These are phyloP conservation scores for Globisporangium heterothallicum DNA, from an alignment of 352 stramenopile genomes.

Conservation along the genomic window DNA sequence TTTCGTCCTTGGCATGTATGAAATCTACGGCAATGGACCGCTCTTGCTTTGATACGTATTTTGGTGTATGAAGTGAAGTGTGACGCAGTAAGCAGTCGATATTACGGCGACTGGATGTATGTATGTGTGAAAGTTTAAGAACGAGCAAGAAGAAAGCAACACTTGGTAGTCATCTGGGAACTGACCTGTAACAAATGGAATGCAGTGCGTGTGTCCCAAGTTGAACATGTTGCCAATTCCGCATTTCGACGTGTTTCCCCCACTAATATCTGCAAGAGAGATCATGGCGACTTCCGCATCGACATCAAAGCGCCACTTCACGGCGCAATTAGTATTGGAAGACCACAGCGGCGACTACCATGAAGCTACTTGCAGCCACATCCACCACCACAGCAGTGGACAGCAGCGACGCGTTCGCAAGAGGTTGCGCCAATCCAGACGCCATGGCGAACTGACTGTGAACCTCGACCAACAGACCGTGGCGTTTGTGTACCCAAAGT, in stretches of 20 bases:
- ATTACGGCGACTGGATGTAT: too few species aligned
- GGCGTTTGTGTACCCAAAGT: conserved; percentile 37
- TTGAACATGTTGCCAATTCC: conserved; percentile 1
- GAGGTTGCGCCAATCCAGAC: conserved; percentile 27
- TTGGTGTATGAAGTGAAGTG: too few species aligned
- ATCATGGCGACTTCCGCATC: not conserved
- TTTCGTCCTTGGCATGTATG: conserved; percentile 50
- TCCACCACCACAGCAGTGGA: not conserved
- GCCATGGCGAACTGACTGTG: conserved; percentile 34
- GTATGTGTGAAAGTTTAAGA: too few species aligned
- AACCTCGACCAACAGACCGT: conserved; percentile 27
- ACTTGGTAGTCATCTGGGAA: too few species aligned
- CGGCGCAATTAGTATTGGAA: conserved; percentile 10
- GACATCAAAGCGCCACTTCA: conserved; percentile 6
- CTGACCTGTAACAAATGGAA: not conserved
- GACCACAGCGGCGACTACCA: not conserved
- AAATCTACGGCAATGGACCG: conserved; percentile 29
- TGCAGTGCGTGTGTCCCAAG: not conserved
- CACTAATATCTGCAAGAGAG: not conserved
- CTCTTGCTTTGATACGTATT: conserved; percentile 18
- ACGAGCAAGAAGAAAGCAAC: not conserved
- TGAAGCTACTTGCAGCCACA: not conserved
- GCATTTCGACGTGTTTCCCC: too few species aligned
- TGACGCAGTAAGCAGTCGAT: too few species aligned
- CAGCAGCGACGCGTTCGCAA: not conserved